A percentile compares a stretch with the other conserved stretches of the same genome.
phyloP scores from a whole-genome alignment of 2,329 filamentous ascomycete genomes.

The Colletotrichum liriopes region DNA sequence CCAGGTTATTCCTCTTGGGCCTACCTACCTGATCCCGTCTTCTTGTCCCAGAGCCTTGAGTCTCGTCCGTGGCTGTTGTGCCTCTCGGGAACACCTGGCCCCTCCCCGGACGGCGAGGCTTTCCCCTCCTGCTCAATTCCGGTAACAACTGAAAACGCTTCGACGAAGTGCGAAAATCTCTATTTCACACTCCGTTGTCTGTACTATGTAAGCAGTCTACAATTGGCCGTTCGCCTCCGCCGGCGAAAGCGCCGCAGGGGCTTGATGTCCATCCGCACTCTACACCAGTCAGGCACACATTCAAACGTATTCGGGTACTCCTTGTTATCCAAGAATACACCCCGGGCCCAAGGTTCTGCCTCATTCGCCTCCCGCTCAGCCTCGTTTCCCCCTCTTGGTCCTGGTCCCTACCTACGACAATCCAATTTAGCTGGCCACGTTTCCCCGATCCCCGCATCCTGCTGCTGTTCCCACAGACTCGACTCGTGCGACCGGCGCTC shows the following conservation, averaged over 20 bases:
- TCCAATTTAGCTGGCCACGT: slow-evolving; percentile 16
- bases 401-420: slow-evolving; percentile 13
- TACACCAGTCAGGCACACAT: slow-evolving; percentile 34
- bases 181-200: slow-evolving; percentile 24
- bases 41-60: neutral
- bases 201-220: neutral
- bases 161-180: slow-evolving; percentile 19
- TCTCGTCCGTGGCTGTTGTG: slow-evolving; percentile 15
- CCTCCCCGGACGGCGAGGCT: neutral
- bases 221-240: slow-evolving; percentile 21
- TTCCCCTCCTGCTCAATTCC: neutral
- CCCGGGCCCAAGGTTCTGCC: slow-evolving; percentile 19
- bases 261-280: slow-evolving; percentile 21
- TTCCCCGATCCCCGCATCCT: slow-evolving; percentile 10
- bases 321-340: slow-evolving; percentile 13
- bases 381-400: slow-evolving; percentile 30
- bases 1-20: neutral
- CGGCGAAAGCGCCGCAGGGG: slow-evolving; percentile 21
- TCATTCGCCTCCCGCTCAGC: slow-evolving; percentile 35
- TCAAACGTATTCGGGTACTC: slow-evolving; percentile 15
- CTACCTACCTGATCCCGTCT: neutral
- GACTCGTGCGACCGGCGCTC: neutral
- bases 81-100: neutral
- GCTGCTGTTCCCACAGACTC: neutral
- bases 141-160: slow-evolving; percentile 17